Evolutionary conservation across 2,329 filamentous ascomycete species (phyloP).

Genomic region (Penicillium italicum): DNA sequence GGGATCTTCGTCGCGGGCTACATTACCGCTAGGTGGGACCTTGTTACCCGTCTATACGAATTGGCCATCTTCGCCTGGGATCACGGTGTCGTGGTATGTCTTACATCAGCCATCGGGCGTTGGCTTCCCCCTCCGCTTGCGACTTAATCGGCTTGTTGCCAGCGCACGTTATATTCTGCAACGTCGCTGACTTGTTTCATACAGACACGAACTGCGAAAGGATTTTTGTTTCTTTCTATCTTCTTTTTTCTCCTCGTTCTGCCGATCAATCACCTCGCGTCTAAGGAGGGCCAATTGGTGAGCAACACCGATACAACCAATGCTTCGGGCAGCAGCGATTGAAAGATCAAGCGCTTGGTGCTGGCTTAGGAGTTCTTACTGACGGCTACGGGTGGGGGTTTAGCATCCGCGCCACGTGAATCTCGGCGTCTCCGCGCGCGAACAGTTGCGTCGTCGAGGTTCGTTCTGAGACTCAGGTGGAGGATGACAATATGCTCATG

Average conservation of each 20-base stretch:
- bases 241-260: constrained; percentile 82
- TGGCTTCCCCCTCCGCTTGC: constrained; percentile 10
- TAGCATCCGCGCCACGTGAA: constrained; percentile 78
- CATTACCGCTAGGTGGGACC: constrained; percentile 98
- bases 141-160: background rate
- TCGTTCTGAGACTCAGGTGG: constrained; percentile 66
- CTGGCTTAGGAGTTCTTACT: background rate
- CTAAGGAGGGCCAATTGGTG: constrained; percentile 76
- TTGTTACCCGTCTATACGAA: constrained; percentile 95
- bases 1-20: constrained; percentile 99
- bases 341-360: background rate
- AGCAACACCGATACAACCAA: constrained; percentile 29
- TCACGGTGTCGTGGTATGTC: constrained; percentile 87
- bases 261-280: constrained; percentile 77
- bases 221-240: constrained; percentile 74
- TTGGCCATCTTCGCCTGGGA: constrained; percentile 97
- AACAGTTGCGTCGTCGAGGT: constrained; percentile 88
- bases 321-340: background rate
- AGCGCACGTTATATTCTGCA: background rate
- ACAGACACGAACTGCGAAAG: constrained; percentile 80
- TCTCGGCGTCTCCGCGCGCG: constrained; percentile 84
- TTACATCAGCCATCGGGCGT: background rate
- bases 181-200: constrained; percentile 5
- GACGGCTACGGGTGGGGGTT: background rate
- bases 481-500: constrained; percentile 61